A percentile compares a stretch with the other conserved stretches of the same genome.
Conservation (phyloP, 495 filamentous ascomycete species). For the Podospora pseudocomata region DNA sequence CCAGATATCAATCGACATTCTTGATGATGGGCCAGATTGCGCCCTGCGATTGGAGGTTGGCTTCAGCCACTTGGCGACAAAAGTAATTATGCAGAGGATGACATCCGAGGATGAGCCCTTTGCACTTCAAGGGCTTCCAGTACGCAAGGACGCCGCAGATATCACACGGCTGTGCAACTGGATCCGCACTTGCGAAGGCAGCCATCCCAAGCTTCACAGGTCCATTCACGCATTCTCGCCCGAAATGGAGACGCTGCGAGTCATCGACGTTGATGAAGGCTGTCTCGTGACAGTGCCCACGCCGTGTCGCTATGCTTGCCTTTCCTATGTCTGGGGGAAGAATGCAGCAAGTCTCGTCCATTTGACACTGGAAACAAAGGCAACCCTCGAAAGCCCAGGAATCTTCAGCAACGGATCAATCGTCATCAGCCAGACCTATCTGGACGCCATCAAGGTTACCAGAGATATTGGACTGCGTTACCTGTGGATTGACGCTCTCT, state of each 20-base stretch:
- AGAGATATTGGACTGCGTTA: constrained; percentile 27
- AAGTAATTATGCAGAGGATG: constrained; percentile 12
- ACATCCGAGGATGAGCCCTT: background rate
- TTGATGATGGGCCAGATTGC: constrained; percentile 18
- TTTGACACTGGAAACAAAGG: constrained; percentile 5
- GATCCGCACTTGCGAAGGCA: constrained; percentile 8
- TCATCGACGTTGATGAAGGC: constrained; percentile 16
- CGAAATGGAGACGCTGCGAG: background rate
- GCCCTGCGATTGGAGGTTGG: constrained; percentile 16
- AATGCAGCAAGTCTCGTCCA: background rate
- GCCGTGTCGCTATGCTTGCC: constrained; percentile 17
- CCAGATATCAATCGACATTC: constrained; percentile 8
- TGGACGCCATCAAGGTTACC: constrained; percentile 26
- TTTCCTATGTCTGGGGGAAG: constrained; percentile 21
- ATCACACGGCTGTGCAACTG: background rate
- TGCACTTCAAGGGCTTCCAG: background rate
- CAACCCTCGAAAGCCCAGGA: constrained; percentile 10
- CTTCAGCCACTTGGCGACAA: background rate
- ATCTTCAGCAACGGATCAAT: constrained; percentile 12
- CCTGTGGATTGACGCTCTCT: constrained; percentile 33
- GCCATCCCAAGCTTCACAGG: constrained; percentile 11
- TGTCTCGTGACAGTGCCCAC: constrained; percentile 4
- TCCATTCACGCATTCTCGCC: background rate
- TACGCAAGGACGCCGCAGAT: background rate
- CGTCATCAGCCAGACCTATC: constrained; percentile 23